These are phyloP conservation scores for Dendrocalamus latiflorus DNA, from an alignment of 202 grass and related monocot genomes.

Conservation along the genomic window DNA sequence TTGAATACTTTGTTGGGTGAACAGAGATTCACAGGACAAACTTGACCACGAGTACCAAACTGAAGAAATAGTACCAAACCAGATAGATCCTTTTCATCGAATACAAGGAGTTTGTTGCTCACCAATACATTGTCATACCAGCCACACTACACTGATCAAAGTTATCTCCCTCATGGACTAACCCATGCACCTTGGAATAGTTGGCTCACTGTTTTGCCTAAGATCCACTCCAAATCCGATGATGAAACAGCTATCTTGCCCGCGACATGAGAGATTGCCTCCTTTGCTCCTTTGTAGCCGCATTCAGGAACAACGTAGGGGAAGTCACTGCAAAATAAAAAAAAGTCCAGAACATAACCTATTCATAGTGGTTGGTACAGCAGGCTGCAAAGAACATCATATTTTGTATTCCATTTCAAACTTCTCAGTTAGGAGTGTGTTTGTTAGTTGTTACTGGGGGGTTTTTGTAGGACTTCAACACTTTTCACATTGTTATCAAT, in stretches of 20 bases:
- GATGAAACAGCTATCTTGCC: conserved; percentile 36
- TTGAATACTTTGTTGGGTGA: too few species aligned
- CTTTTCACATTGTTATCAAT: too few species aligned
- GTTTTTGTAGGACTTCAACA: not conserved
- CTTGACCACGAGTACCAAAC: not conserved
- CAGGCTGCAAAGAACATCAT: not conserved
- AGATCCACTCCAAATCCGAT: conserved; percentile 65
- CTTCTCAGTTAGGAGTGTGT: not conserved
- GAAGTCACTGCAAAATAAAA: conserved; percentile 69
- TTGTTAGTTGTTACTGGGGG: not conserved
- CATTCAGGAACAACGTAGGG: conserved; percentile 73
- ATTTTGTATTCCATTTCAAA: not conserved
- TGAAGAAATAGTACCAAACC: conserved; percentile 1
- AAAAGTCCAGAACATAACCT: conserved; percentile 8
- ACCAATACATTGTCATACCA: not conserved
- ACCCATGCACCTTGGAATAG: conserved; percentile 53
- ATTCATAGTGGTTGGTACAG: not conserved
- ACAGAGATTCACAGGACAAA: not conserved
- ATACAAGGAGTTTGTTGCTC: not conserved
- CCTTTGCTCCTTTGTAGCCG: conserved; percentile 75
- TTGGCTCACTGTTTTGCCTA: conserved; percentile 59
- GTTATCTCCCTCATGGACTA: conserved; percentile 21
- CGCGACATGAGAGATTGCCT: conserved; percentile 42
- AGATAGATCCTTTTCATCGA: not conserved
- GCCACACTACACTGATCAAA: not conserved